phyloP scores from a whole-genome alignment of 83 land plant species.

The Isoetes engelmannii region DNA sequence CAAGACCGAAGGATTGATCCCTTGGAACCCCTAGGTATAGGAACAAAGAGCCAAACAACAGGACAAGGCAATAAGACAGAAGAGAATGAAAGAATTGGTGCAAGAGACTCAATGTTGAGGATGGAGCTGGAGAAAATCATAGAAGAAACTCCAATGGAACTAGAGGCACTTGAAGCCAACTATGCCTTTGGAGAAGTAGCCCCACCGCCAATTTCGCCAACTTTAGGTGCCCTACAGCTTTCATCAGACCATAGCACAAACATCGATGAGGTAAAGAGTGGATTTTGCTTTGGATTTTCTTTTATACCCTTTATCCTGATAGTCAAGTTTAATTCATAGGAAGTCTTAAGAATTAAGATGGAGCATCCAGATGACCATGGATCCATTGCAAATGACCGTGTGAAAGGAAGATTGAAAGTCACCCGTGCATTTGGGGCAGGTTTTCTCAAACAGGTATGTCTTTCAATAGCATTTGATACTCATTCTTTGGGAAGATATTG shows the following conservation, averaged over 20 bases:
- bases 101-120: slow-evolving; percentile 16
- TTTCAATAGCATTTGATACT: neutral
- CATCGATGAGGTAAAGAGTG: slow-evolving; percentile 57
- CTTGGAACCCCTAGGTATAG: slow-evolving; percentile 27
- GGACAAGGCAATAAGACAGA: slow-evolving; percentile 9
- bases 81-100: slow-evolving; percentile 45
- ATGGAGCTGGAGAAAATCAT: slow-evolving; percentile 36
- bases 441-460: slow-evolving; percentile 83
- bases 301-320: neutral
- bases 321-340: slow-evolving; percentile 33
- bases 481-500: neutral
- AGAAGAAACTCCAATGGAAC: slow-evolving; percentile 41
- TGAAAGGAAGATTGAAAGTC: slow-evolving; percentile 76
- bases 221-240: slow-evolving; percentile 57
- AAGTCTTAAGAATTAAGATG: slow-evolving; percentile 60
- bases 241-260: slow-evolving; percentile 75
- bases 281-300: neutral
- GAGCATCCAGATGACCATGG: slow-evolving; percentile 81
- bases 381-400: slow-evolving; percentile 74
- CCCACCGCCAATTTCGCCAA: slow-evolving; percentile 21
- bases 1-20: slow-evolving; percentile 50
- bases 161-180: slow-evolving; percentile 23
- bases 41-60: slow-evolving; percentile 10
- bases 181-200: slow-evolving; percentile 28
- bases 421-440: slow-evolving; percentile 98